Evolutionary conservation across 2,329 filamentous ascomycete species (phyloP), one percentile per base, ranked within the genome.

Genomic region (Botrytis fabae): DNA sequence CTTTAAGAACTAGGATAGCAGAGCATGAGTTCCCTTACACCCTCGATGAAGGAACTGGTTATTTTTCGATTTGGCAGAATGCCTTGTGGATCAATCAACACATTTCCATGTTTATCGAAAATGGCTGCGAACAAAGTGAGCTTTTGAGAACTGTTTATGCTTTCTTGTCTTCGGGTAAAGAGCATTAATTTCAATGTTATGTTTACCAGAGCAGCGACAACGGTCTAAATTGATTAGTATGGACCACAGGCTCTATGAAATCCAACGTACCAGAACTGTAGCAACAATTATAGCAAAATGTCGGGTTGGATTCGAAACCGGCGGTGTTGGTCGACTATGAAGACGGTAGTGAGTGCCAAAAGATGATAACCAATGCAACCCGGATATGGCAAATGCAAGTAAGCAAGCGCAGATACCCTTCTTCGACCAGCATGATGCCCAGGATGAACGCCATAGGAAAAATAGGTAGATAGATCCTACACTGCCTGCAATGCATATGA

Each of bases 331-430:
- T 1, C 9, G 80, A 66, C 85, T 80, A 75, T 86, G 80, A 69
- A 93, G 81, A 66, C 85, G 85, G 80, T 95, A 96, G 14, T 82
- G 81, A 4, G 93, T 96, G 25, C 92, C 92, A 14, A 88, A 86
- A 12, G 91, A 87, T 46, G 92, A 93, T 72, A 91, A 91, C 91
- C 93, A 97, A 82, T 97, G 93, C 93, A 97, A 96, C 1, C 92
- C 93, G 16, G 91, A 94, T 2, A 95, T 92, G 59, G 92, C 92
- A 25, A 88, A 85, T 14, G 92, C 92, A 62, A 97, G 85, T 35
- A 94, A 82, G 59, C 89, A 83, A 14, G 91, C 91, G 73, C 91
- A 93, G 5, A 90, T 78, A 14, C 86, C 82, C 72, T 93, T 86
- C 80, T 93, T 93, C 90, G 91, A 94, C 88, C 91, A 93, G 22